These are phyloP conservation scores for Medicago lupulina DNA, from an alignment of 306 rosid genomes.

Conservation along the genomic window DNA sequence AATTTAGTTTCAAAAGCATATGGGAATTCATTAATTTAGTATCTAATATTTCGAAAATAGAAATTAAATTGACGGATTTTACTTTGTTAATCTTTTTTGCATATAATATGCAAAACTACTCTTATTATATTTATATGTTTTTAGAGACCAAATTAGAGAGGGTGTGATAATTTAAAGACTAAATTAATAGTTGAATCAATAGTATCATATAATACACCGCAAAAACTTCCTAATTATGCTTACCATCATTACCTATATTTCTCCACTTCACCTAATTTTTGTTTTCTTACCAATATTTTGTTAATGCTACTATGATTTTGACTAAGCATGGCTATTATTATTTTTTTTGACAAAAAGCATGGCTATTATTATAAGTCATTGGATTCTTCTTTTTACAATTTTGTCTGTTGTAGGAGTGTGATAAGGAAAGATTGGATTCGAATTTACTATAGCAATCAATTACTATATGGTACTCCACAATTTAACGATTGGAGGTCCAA, in stretches of 20 bases:
- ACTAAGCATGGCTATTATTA: slow-evolving; percentile 37
- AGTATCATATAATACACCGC: slow-evolving; percentile 18
- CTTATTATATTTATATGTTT: too few species aligned
- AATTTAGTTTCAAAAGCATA: too few species aligned
- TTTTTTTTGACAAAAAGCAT: too few species aligned
- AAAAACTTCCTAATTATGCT: slow-evolving; percentile 43
- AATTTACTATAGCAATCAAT: slow-evolving; percentile 22
- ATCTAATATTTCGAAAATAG: too few species aligned
- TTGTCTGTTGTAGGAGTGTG: slow-evolving; percentile 4
- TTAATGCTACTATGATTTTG: slow-evolving; percentile 22
- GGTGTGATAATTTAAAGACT: background rate
- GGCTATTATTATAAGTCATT: slow-evolving; percentile 38
- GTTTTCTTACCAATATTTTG: background rate
- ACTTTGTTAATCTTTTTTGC: too few species aligned
- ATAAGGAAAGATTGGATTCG: slow-evolving; percentile 10
- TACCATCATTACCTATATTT: slow-evolving; percentile 41
- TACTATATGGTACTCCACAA: background rate
- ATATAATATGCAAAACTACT: too few species aligned
- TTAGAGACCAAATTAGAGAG: too few species aligned
- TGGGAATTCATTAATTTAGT: too few species aligned
- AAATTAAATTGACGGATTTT: too few species aligned
- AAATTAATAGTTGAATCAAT: too few species aligned
- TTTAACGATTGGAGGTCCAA: background rate
- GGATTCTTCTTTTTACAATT: slow-evolving; percentile 40
- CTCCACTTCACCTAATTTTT: slow-evolving; percentile 41